Base-by-base conservation (phyloP, 2,329 filamentous ascomycete species). In the Lecanosticta acicola region DNA sequence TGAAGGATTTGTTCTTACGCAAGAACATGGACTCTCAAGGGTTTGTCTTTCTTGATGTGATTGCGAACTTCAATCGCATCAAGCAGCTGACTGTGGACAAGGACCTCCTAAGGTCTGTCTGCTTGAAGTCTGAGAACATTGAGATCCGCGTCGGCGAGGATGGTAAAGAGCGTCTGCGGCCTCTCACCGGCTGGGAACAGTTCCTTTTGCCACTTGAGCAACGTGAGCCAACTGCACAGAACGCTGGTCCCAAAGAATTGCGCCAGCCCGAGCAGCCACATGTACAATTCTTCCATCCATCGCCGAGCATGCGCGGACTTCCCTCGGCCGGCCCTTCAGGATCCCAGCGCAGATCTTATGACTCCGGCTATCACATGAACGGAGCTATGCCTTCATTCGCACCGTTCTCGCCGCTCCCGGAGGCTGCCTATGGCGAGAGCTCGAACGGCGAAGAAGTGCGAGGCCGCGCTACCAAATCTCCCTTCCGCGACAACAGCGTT, bases 11-110 rank as follows among this genome's bases (percentile, higher is more conserved):
- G 61, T 97, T 82, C 67, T 75, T 98, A 48, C 84, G 93, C 46
- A 83, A 80, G 60, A 83, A 90, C 58, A 97, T 98, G 93, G 91
- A 98, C 64, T 87, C 85, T 1, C 87, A 97, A 66, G 93, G 93
- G 14, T 97, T 90, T 61, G 90, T 96, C 11, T 82, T 81, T 41
- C 71, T 98, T 41, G 75, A 78, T 26, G 78, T 95, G 48, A 84
- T 98, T 57, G 79, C 85, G 17, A 77, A 76, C n/a, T 98, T 98
- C 74, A 88, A 87, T 67, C 84, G 93, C 48, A 84, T 94, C 63
- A 83, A 83, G 66, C 71, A 78, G 20, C 70, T 94, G 21, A 85
- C 84, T 0, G 78, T 79, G 41, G 83, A 95, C 47, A 71, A 83
- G 46, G 81, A 87, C 32, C 67, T 90, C 45, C 72, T 97, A 49